Evolutionary conservation across 2,329 filamentous ascomycete genomes (phyloP).

Genomic region (Phialemoniopsis sp.): DNA sequence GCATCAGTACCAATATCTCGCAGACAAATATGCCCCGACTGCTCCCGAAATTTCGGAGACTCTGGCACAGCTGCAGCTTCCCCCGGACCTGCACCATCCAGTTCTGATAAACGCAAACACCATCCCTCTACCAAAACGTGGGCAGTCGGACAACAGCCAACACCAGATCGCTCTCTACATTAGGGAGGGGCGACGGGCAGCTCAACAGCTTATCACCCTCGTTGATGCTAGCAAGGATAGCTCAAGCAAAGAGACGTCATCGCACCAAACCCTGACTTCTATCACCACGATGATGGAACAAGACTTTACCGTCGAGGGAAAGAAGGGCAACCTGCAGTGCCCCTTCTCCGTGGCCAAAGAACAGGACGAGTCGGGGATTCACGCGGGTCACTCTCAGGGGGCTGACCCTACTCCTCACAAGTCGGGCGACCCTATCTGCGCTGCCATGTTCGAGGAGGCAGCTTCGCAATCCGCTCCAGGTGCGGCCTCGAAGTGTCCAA

Average conservation of each 20-base stretch:
- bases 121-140: slow-evolving; percentile 51
- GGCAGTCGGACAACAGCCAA: slow-evolving; percentile 36
- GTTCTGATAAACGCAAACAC: slow-evolving; percentile 42
- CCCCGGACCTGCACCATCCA: slow-evolving; percentile 43
- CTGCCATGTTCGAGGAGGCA: slow-evolving; percentile 58
- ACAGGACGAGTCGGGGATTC: slow-evolving; percentile 9
- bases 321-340: slow-evolving; percentile 73
- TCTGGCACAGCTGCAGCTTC: slow-evolving; percentile 62
- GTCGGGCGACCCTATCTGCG: slow-evolving; percentile 57
- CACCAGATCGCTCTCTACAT: slow-evolving; percentile 61
- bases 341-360: slow-evolving; percentile 61
- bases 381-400: slow-evolving; percentile 5
- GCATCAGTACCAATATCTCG: slow-evolving; percentile 56
- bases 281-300: slow-evolving; percentile 70
- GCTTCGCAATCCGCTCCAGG: slow-evolving; percentile 46
- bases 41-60: slow-evolving; percentile 64
- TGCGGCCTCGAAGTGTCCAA: slow-evolving; percentile 70
- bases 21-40: slow-evolving; percentile 64
- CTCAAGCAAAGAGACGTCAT: slow-evolving; percentile 43
- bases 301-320: slow-evolving; percentile 86
- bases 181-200: slow-evolving; percentile 58
- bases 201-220: slow-evolving; percentile 45
- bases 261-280: slow-evolving; percentile 47
- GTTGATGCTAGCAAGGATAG: slow-evolving; percentile 47
- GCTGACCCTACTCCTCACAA: slow-evolving; percentile 41